Conservation (phyloP, 1,284 basidiomycete genomes). For the Ganoderma resinaceum region DNA sequence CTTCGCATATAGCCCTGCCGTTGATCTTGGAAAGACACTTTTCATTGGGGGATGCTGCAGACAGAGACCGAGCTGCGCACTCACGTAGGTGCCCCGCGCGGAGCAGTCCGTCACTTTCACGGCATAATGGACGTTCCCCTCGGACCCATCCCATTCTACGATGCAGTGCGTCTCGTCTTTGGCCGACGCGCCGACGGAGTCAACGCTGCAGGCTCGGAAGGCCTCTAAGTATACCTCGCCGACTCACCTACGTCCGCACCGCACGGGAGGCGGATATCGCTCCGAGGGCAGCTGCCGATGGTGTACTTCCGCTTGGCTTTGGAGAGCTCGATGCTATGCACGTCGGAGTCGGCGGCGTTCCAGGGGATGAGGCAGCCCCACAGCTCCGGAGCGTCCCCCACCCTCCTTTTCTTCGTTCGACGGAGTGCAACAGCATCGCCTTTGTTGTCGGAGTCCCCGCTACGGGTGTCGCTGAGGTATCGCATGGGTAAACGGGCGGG, state of each 20-base stretch:
- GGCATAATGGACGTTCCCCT: conserved; percentile 54
- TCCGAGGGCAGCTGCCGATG: conserved; percentile 60
- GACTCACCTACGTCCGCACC: conserved; percentile 25
- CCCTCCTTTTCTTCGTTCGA: not conserved
- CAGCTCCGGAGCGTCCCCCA: conserved; percentile 34
- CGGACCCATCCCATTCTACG: conserved; percentile 71
- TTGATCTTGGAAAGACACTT: conserved; percentile 64
- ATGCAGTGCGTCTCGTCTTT: conserved; percentile 74
- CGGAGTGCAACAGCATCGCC: not conserved
- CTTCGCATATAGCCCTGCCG: conserved; percentile 64
- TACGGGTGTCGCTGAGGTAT: not conserved
- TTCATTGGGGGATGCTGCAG: not conserved
- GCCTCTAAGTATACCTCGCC: conserved; percentile 41
- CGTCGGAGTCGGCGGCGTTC: conserved; percentile 45
- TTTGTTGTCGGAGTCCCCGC: not conserved
- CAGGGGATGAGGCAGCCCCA: conserved; percentile 77
- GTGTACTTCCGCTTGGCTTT: conserved; percentile 54
- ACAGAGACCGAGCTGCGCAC: conserved; percentile 40
- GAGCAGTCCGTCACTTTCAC: conserved; percentile 79
- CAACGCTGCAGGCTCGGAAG: conserved; percentile 42
- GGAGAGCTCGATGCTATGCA: conserved; percentile 61
- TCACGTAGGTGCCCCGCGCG: conserved; percentile 84
- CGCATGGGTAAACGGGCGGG: not conserved
- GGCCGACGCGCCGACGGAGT: conserved; percentile 30
- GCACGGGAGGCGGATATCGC: conserved; percentile 65